These are phyloP conservation scores for Ajuga chamaepitys DNA, from an alignment of 257 asterid genomes.

Conservation along the genomic window DNA sequence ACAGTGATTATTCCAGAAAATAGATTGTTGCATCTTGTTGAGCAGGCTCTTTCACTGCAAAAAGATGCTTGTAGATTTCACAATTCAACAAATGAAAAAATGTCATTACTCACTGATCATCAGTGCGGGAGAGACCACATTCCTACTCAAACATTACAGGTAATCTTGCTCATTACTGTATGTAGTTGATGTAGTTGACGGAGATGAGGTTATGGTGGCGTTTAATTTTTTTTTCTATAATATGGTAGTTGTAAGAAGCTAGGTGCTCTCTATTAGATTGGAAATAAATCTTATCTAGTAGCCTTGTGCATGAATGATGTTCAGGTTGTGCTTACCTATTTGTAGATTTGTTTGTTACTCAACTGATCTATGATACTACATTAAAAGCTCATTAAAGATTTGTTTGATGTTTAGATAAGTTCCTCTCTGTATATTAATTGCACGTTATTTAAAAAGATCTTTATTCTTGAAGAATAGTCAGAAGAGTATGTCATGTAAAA, in stretches of 20 bases:
- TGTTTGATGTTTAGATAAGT: background rate
- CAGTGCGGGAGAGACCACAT: conserved; percentile 73
- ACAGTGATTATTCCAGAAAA: conserved; percentile 60
- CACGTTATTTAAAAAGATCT: background rate
- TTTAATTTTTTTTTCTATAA: too few relatives aligned
- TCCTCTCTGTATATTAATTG: background rate
- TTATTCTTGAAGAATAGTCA: background rate
- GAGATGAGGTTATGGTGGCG: background rate
- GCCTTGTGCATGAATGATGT: background rate
- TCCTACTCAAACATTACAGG: conserved; percentile 80
- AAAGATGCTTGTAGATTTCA: conserved; percentile 67
- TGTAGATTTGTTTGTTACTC: background rate
- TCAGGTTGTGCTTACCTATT: background rate
- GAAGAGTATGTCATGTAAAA: background rate
- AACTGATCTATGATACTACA: background rate
- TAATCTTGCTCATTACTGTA: conserved; percentile 6
- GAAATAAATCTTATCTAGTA: background rate
- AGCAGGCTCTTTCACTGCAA: conserved; percentile 78
- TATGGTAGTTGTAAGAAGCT: background rate
- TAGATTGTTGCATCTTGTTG: conserved; percentile 74
- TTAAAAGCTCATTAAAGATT: background rate
- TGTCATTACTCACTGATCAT: conserved; percentile 73
- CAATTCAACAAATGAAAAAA: conserved; percentile 46
- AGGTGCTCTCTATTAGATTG: background rate
- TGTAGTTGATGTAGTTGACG: background rate